A percentile compares a stretch with the other conserved stretches of the same genome.
Conservation (phyloP, 768 basidiomycete genomes). For the Pisolithus microcarpus region DNA sequence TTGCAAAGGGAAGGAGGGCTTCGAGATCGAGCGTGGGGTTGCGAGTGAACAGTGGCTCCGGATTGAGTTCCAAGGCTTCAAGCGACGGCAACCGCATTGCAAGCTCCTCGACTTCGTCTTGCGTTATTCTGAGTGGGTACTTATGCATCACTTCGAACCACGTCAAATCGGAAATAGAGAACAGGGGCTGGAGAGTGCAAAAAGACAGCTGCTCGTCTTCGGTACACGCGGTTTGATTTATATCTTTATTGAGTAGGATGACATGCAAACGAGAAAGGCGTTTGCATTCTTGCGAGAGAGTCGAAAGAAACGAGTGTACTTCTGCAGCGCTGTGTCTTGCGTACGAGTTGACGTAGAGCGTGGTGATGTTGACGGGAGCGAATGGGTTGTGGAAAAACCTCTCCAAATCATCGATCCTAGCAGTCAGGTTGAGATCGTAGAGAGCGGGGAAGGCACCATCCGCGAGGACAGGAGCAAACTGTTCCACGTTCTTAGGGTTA, state of each 20-base stretch:
- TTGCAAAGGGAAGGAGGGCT: slow-evolving; percentile 34
- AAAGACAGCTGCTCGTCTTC: slow-evolving; percentile 27
- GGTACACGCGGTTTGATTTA: slow-evolving; percentile 7
- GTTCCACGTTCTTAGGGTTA: slow-evolving; percentile 33
- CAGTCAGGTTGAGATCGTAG: slow-evolving; percentile 45
- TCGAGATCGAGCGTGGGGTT: slow-evolving; percentile 28
- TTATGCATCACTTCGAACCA: slow-evolving; percentile 30
- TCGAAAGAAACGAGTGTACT: slow-evolving; percentile 37
- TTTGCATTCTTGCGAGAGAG: slow-evolving; percentile 41
- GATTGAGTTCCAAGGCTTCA: slow-evolving; percentile 39
- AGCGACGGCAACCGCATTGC: slow-evolving; percentile 40
- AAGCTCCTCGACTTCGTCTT: slow-evolving; percentile 39
- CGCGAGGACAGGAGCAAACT: slow-evolving; percentile 37
- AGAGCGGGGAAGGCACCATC: slow-evolving; percentile 49
- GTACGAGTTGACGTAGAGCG: slow-evolving; percentile 47
- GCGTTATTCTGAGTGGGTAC: slow-evolving; percentile 27
- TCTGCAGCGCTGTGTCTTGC: slow-evolving; percentile 36
- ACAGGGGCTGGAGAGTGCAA: slow-evolving; percentile 31
- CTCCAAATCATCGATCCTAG: slow-evolving; percentile 37
- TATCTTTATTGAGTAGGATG: slow-evolving; percentile 23
- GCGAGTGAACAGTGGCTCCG: slow-evolving; percentile 34
- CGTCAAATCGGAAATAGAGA: slow-evolving; percentile 23
- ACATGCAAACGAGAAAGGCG: slow-evolving; percentile 39
- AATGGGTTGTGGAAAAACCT: slow-evolving; percentile 38
- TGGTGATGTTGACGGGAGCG: slow-evolving; percentile 42